Evolutionary conservation across 495 filamentous ascomycete genomes (phyloP), one percentile per base, ranked within the genome.

Genomic region (Neurospora sublineolata): DNA sequence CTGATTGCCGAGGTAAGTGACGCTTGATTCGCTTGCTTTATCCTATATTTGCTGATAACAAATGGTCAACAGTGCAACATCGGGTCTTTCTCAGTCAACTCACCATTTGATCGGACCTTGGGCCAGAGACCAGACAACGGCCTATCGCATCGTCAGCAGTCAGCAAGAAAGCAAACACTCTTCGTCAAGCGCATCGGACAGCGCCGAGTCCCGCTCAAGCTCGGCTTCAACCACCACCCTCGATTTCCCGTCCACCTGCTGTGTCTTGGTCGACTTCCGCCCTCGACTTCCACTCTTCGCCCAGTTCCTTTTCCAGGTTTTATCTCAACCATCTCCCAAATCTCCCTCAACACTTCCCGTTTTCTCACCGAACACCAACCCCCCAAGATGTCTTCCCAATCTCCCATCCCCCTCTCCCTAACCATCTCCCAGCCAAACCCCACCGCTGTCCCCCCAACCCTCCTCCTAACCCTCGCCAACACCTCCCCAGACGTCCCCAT

Each of bases 391-490:
- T 36, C 52, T 1, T 16, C 27, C 14, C 30, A 14, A 0, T 33
- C 27, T 74, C 46, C 36, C 37, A 27, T 60, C 2, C 16, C 67
- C 8, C n/a, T 71, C 10, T 70, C 73, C 38, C 39, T 73, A 23
- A 52, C 64, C 10, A 41, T 67, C 68, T 39, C 41, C 40, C 71
- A 69, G 11, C 76, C 71, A 42, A 2, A 18, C 23, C 6, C 27
- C 3, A 2, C 6, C 52, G 3, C 77, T 64, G 68, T 83, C 42
- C 76, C 2, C 41, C 41, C 18, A 44, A 44, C 41, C 41, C 0
- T 44, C 18, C 41, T 69, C 0, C 68, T 81, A 12, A 80, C 80
- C 1, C 77, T 87, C n/a, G 79, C 79, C 60, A 88, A 87, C 72
- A 76, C 77, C 1, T 76, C 71, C 42, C 44, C 79, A 37, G 64